Conservation (phyloP, 106 monocot genomes). For the Dendrobium officinale region DNA sequence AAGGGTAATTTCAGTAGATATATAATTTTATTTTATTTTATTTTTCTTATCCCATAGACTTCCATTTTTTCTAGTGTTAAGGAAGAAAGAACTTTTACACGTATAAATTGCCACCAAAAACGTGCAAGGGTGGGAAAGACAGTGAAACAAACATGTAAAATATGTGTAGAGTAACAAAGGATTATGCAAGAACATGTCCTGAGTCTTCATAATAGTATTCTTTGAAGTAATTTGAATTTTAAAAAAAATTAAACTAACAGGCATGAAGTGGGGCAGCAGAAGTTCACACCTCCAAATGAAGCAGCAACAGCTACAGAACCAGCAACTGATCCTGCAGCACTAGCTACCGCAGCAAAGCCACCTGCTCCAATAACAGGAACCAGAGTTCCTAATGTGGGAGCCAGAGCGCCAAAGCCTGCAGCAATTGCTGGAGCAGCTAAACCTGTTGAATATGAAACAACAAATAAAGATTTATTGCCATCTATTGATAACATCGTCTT, state of each 20-base stretch:
- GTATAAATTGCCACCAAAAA: background rate
- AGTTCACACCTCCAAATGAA: constrained; percentile 81
- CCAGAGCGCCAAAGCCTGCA: constrained; percentile 90
- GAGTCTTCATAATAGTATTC: background rate
- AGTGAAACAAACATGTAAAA: background rate
- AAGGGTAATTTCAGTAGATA: background rate
- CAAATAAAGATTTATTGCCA: background rate
- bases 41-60: background rate
- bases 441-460: constrained; percentile 36
- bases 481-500: background rate
- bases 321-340: constrained; percentile 89
- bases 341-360: constrained; percentile 95
- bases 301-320: constrained; percentile 98
- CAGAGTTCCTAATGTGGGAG: constrained; percentile 83
- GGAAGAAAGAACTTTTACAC: background rate
- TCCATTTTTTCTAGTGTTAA: background rate
- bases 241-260: background rate
- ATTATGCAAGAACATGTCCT: background rate
- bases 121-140: background rate
- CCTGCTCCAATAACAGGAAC: constrained; percentile 90
- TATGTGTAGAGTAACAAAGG: background rate
- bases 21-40: too few relatives aligned
- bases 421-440: constrained; percentile 99
- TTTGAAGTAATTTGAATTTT: background rate
- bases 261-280: background rate